A percentile compares a stretch with the other conserved stretches of the same genome.
Conservation (phyloP, 108 stramenopile genomes). For the Pseudonitzschia multistriata region DNA sequence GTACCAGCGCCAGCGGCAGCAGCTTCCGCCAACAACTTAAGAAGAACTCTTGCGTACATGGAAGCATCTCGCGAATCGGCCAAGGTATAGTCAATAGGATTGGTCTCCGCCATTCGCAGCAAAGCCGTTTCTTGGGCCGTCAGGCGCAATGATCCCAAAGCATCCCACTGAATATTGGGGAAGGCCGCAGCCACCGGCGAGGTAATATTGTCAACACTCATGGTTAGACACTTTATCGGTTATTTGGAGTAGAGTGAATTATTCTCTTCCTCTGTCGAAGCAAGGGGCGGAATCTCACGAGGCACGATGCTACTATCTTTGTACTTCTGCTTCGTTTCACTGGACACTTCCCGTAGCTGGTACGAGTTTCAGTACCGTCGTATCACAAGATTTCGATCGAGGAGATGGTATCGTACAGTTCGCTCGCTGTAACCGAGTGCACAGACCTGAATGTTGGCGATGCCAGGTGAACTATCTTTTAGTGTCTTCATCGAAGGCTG, state of each 20-base stretch:
- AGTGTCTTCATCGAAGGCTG: not conserved
- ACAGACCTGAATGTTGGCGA: not conserved
- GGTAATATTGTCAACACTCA: constrained; percentile 27
- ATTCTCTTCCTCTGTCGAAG: not conserved
- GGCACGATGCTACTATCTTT: not conserved
- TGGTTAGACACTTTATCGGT: constrained; percentile 16
- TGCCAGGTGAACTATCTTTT: not conserved
- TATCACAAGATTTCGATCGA: too few species aligned
- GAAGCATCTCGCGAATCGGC: constrained; percentile 87
- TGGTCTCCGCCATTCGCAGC: constrained; percentile 88
- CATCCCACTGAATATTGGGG: constrained; percentile 76
- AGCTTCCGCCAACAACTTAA: constrained; percentile 83
- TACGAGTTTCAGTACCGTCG: too few species aligned
- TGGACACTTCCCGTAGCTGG: too few species aligned
- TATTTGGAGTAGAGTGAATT: not conserved
- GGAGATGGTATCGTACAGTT: too few species aligned
- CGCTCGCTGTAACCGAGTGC: not conserved
- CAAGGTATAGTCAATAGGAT: constrained; percentile 86
- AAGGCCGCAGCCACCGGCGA: constrained; percentile 78
- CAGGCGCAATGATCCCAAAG: constrained; percentile 71
- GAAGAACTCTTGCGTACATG: constrained; percentile 86
- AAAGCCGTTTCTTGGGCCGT: constrained; percentile 86
- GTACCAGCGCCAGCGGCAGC: constrained; percentile 65
- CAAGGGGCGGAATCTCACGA: not conserved
- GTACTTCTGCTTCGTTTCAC: not conserved